A percentile compares a stretch with the other conserved stretches of the same genome.
phyloP scores from a whole-genome alignment of 441 rosid species.

The Brassica balearica region DNA sequence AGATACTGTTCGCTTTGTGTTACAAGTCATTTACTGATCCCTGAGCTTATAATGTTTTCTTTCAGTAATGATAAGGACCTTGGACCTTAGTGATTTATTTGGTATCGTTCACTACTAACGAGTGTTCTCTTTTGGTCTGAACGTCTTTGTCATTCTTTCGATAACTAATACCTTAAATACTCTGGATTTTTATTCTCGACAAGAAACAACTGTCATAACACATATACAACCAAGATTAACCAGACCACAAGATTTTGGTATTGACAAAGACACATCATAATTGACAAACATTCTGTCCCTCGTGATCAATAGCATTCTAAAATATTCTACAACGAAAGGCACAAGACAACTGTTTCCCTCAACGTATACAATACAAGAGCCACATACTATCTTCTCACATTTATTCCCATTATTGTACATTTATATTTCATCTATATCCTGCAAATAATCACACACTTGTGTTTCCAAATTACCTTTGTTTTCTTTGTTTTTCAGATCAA shows the following conservation, averaged over 20 bases:
- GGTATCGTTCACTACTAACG: background rate
- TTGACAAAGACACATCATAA: slow-evolving; percentile 18
- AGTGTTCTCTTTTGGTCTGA: background rate
- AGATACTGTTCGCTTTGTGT: background rate
- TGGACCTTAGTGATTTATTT: background rate
- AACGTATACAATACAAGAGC: slow-evolving; percentile 35
- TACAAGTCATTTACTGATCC: background rate
- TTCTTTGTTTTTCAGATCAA: slow-evolving; percentile 23
- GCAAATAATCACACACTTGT: background rate
- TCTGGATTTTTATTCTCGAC: background rate
- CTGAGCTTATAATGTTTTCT: background rate
- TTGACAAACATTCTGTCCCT: slow-evolving; percentile 32
- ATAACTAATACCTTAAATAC: background rate
- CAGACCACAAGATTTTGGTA: slow-evolving; percentile 6
- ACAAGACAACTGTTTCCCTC: slow-evolving; percentile 42
- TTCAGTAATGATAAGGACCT: background rate
- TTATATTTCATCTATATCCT: background rate
- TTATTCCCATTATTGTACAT: slow-evolving; percentile 41
- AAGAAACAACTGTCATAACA: slow-evolving; percentile 5
- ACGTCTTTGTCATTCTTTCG: background rate
- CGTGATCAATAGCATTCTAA: slow-evolving; percentile 1
- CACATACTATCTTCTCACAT: slow-evolving; percentile 62
- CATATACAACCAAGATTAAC: slow-evolving; percentile 11
- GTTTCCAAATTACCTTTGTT: background rate
- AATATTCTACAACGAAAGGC: slow-evolving; percentile 19